phyloP scores from a whole-genome alignment of 2,329 filamentous ascomycete species.

The Fusarium napiforme region DNA sequence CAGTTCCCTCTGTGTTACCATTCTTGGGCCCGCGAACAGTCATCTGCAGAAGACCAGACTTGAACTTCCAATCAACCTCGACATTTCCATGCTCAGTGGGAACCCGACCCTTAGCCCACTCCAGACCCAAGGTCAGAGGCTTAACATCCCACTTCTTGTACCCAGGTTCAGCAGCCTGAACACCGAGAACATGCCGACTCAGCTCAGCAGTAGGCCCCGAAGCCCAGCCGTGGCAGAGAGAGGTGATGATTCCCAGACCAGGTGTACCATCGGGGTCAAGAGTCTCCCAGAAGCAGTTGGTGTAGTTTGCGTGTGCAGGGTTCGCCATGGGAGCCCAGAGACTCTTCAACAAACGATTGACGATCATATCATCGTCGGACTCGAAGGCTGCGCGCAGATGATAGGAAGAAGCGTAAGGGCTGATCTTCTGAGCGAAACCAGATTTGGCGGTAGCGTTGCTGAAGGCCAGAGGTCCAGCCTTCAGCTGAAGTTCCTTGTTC shows the following conservation, averaged over 20 bases:
- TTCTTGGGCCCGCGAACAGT: not conserved
- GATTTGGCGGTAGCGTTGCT: not conserved
- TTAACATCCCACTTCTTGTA: not conserved
- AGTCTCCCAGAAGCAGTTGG: slow-evolving; percentile 11
- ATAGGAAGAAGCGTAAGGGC: not conserved
- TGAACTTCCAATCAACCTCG: not conserved
- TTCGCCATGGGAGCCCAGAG: not conserved
- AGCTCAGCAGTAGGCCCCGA: slow-evolving; percentile 1
- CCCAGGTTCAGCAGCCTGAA: not conserved
- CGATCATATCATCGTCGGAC: rapidly evolving
- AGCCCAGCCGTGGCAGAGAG: not conserved
- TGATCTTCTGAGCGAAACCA: slow-evolving; percentile 12
- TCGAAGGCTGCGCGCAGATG: not conserved
- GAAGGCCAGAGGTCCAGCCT: not conserved
- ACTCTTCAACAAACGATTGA: not conserved
- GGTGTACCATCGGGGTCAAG: not conserved
- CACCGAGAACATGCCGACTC: not conserved
- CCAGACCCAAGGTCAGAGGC: not conserved
- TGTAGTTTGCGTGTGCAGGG: not conserved
- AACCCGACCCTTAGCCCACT: not conserved
- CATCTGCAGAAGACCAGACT: not conserved
- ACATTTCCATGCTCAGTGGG: not conserved
- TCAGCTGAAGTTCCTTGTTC: not conserved
- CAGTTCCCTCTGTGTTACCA: rapidly evolving
- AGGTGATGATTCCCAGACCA: not conserved